A percentile compares a stretch with the other conserved stretches of the same genome.
These are phyloP conservation scores for Persicaria maculosa DNA, from an alignment of 148 eudicot species.

Conservation along the genomic window DNA sequence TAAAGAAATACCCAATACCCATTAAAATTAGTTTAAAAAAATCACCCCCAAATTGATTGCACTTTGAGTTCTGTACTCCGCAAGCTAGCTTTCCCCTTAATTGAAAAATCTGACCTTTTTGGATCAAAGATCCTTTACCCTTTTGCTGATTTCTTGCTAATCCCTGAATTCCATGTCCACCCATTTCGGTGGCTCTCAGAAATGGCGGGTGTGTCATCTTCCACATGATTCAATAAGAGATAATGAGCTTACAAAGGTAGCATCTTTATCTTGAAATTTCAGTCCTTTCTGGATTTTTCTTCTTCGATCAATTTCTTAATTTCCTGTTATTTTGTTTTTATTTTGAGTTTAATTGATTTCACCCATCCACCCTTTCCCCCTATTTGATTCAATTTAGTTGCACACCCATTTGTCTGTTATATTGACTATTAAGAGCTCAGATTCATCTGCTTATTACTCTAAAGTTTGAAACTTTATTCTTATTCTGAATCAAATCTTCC, in stretches of 20 bases:
- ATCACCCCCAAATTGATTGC: slow-evolving; percentile 20
- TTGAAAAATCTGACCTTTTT: slow-evolving; percentile 21
- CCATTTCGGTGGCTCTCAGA: slow-evolving; percentile 17
- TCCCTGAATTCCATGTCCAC: slow-evolving; percentile 20
- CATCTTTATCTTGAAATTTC: background rate
- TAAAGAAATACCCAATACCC: slow-evolving; percentile 6
- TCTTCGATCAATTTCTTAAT: background rate
- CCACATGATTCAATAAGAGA: slow-evolving; percentile 8
- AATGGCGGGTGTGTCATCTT: slow-evolving; percentile 23
- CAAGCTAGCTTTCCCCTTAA: slow-evolving; percentile 14
- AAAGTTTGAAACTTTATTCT: background rate
- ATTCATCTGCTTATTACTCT: background rate
- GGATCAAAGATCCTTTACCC: slow-evolving; percentile 25
- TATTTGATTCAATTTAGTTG: background rate
- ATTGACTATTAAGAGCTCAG: background rate
- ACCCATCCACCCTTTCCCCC: background rate
- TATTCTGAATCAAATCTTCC: background rate
- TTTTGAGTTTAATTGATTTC: background rate
- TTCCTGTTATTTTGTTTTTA: background rate
- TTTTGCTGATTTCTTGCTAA: background rate
- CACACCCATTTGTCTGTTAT: background rate
- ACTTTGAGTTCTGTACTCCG: slow-evolving; percentile 18
- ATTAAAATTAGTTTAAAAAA: slow-evolving; percentile 7
- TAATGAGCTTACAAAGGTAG: slow-evolving; percentile 1
- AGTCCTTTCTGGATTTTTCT: background rate